These are phyloP conservation scores for Colletotrichum sp. DNA, from an alignment of 2,329 filamentous ascomycete species.

Conservation along the genomic window DNA sequence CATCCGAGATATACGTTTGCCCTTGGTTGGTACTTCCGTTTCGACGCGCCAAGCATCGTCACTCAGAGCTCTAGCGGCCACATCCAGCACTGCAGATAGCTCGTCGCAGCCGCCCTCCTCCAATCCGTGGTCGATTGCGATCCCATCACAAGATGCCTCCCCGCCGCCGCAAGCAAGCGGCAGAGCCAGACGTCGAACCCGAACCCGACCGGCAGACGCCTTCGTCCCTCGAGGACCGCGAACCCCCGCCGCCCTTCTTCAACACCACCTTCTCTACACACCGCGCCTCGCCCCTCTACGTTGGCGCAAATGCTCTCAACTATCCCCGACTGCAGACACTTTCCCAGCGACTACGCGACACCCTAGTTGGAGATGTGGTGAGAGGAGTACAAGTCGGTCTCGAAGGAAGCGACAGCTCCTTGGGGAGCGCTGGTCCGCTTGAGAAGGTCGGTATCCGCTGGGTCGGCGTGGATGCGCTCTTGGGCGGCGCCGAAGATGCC, in stretches of 20 bases:
- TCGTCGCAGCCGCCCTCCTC: not conserved
- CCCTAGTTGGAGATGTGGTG: conserved; percentile 63
- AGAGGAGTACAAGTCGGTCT: conserved; percentile 62
- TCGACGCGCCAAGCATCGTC: not conserved
- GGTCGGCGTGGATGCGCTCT: conserved; percentile 38
- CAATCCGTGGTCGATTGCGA: not conserved
- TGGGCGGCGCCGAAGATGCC: conserved; percentile 30
- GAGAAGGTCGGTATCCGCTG: conserved; percentile 54
- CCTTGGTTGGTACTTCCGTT: not conserved
- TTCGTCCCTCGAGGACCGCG: conserved; percentile 20
- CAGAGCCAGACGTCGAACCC: not conserved
- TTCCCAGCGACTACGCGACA: conserved; percentile 56
- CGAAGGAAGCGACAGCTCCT: conserved; percentile 39
- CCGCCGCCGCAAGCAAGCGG: not conserved
- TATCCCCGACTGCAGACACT: conserved; percentile 44
- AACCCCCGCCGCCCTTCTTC: conserved; percentile 51
- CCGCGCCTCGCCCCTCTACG: conserved; percentile 58
- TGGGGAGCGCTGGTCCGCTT: conserved; percentile 47
- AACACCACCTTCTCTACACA: conserved; percentile 65
- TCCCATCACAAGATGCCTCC: not conserved
- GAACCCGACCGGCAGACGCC: not conserved
- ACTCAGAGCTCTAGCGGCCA: not conserved
- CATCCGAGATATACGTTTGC: too few species aligned
- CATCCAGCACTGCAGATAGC: not conserved
- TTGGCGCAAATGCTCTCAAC: conserved; percentile 46